These are phyloP conservation scores for Ulmus americana DNA, from an alignment of 331 rosid genomes.

Conservation along the genomic window DNA sequence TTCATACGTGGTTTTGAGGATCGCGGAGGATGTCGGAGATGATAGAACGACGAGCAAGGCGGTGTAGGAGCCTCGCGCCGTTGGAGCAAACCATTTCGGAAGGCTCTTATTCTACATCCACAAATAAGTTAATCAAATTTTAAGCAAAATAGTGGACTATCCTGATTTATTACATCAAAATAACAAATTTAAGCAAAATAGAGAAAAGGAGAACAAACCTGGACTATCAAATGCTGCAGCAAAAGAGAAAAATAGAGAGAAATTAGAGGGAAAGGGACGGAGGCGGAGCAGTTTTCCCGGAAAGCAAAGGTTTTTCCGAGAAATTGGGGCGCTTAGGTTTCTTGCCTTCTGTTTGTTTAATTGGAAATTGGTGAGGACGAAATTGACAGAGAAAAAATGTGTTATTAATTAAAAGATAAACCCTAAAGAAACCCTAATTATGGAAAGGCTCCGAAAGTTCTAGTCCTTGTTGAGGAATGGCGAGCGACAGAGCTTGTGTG, in stretches of 20 bases:
- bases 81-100: conserved; percentile 65
- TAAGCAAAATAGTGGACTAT: neutral
- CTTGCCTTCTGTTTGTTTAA: neutral
- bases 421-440: neutral
- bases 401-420: neutral
- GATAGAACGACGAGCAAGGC: conserved; percentile 50
- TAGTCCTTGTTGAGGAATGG: neutral
- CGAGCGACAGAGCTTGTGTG: no score
- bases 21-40: conserved; percentile 17
- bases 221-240: no score
- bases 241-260: no score
- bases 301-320: neutral
- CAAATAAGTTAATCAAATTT: neutral
- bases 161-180: no score
- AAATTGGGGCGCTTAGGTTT: neutral
- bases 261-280: no score
- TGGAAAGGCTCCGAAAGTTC: neutral
- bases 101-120: neutral
- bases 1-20: conserved; percentile 29
- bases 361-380: neutral
- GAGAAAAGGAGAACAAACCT: no score
- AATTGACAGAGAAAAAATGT: no score
- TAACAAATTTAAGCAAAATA: no score
- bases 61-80: conserved; percentile 43
- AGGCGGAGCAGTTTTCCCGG: neutral